A percentile compares a stretch with the other conserved stretches of the same genome.
Conservation (phyloP, 495 filamentous ascomycete species). For the Penicillium canescens region DNA sequence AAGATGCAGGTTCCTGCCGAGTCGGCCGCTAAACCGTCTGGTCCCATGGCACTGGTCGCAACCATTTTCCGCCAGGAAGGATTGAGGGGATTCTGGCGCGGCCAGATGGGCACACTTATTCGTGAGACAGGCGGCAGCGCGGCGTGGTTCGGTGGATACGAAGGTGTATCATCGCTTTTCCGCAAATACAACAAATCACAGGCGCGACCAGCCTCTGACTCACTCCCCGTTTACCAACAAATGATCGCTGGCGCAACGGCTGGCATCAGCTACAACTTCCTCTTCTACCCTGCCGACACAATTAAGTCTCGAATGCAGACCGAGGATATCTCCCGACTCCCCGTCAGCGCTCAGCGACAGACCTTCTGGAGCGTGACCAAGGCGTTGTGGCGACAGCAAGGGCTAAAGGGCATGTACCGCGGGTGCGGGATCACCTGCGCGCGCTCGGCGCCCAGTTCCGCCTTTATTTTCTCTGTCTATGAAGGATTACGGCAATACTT, state of each 20-base stretch:
- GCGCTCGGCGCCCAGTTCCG: slow-evolving; percentile 88
- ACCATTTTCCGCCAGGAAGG: slow-evolving; percentile 81
- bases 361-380: slow-evolving; percentile 70
- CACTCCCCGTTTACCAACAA: slow-evolving; percentile 67
- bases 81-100: slow-evolving; percentile 87
- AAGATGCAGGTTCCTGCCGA: slow-evolving; percentile 82
- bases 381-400: slow-evolving; percentile 76
- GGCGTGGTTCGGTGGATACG: slow-evolving; percentile 95
- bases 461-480: slow-evolving; percentile 93
- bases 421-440: slow-evolving; percentile 93
- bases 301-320: slow-evolving; percentile 98
- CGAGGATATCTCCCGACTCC: slow-evolving; percentile 56
- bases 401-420: slow-evolving; percentile 81
- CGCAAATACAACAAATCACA: slow-evolving; percentile 34
- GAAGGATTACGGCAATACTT: slow-evolving; percentile 76
- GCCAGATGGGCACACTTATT: slow-evolving; percentile 89
- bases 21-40: slow-evolving; percentile 39
- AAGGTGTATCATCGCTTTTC: slow-evolving; percentile 72
- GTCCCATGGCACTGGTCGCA: slow-evolving; percentile 63
- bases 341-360: slow-evolving; percentile 37
- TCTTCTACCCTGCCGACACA: slow-evolving; percentile 96
- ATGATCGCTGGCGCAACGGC: slow-evolving; percentile 86
- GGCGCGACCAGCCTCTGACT: slow-evolving; percentile 8
- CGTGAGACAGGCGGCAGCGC: slow-evolving; percentile 91
- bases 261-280: slow-evolving; percentile 91